Base-by-base conservation (phyloP, 192 early-diverging fungal species). In the Dispira simplex region DNA sequence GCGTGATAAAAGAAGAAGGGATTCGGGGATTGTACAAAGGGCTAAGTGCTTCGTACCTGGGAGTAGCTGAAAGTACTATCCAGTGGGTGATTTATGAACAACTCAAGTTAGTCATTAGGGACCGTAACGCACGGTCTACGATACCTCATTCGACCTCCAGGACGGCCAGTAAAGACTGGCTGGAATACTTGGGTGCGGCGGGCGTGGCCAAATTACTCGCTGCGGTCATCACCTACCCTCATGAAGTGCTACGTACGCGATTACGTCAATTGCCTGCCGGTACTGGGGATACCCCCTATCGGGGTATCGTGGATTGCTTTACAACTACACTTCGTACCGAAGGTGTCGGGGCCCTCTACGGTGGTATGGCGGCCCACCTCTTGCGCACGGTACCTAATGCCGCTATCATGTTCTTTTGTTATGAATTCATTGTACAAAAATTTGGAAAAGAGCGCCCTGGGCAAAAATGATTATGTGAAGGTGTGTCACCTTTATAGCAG, bases 11-110 rank as follows among this genome's bases (percentile, higher is more conserved):
- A 58, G 80, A 87, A 32, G 94, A 98, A 67, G 96, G 96, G 0
- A 46, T 95, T 5, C 63, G 67, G 16, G 93, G 88, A 4, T 70
- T 97, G 46, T 97, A 97, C 74, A 87, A 85, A 67, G 96, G 96
- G 16, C 78, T 93, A 43, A 89, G 88, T 32, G 94, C 96, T 0
- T 91, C 91, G 6, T 87, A 93, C 59, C 64, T 98, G 25, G 90
- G 95, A 11, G 80, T 95, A 0, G 79, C 85, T 3, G 94, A 99
- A 66, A 81, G 86, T 46, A 90, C 92, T 0, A 86, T 96, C 39
- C 96, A 99, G 72, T 99, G 95, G 86, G 85, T 92, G 44, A 83
- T 90, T 28, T 99, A 99, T 72, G 96, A 99, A 71, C 82, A 90
- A 27, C 73, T 99, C 28, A 99, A 99, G 70, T 74, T 75, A 59